These are phyloP conservation scores for Magnolia changhungtana DNA, from an alignment of 164 flowering plant species.

Conservation along the genomic window DNA sequence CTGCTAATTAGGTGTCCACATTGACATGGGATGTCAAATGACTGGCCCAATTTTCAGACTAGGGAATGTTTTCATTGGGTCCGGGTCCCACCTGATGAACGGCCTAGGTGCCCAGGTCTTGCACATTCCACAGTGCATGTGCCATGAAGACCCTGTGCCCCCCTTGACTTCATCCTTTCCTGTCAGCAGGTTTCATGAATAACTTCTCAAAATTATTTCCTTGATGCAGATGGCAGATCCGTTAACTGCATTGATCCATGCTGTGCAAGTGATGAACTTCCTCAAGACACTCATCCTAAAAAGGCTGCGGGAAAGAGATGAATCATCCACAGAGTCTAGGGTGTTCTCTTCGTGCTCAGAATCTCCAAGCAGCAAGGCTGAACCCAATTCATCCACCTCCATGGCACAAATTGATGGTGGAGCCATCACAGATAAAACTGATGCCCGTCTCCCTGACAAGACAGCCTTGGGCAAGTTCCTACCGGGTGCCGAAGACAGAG, in stretches of 20 bases:
- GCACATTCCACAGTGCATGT: background rate
- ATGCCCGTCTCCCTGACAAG: slow-evolving; percentile 10
- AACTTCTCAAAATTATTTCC: background rate
- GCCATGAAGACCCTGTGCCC: background rate
- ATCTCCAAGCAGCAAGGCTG: slow-evolving; percentile 15
- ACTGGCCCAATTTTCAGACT: background rate
- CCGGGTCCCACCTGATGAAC: background rate
- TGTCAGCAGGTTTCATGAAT: background rate
- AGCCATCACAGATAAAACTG: slow-evolving; percentile 14
- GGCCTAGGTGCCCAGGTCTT: background rate
- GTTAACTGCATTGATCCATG: slow-evolving; percentile 38
- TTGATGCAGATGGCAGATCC: slow-evolving; percentile 36
- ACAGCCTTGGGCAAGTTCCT: slow-evolving; percentile 15
- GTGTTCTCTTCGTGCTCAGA: slow-evolving; percentile 19
- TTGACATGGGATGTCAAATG: background rate
- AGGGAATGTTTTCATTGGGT: background rate
- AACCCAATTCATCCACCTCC: slow-evolving; percentile 16
- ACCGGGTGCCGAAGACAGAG: slow-evolving; percentile 31
- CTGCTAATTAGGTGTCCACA: background rate
- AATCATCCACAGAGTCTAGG: slow-evolving; percentile 12
- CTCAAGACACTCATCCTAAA: slow-evolving; percentile 27
- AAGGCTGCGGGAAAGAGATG: slow-evolving; percentile 30
- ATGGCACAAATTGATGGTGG: slow-evolving; percentile 4
- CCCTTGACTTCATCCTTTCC: background rate
- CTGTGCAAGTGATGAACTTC: slow-evolving; percentile 38